Evolutionary conservation across 176 grass and related monocot genomes (phyloP), one percentile per base, ranked within the genome.

Genomic region (Ensete glaucum): DNA sequence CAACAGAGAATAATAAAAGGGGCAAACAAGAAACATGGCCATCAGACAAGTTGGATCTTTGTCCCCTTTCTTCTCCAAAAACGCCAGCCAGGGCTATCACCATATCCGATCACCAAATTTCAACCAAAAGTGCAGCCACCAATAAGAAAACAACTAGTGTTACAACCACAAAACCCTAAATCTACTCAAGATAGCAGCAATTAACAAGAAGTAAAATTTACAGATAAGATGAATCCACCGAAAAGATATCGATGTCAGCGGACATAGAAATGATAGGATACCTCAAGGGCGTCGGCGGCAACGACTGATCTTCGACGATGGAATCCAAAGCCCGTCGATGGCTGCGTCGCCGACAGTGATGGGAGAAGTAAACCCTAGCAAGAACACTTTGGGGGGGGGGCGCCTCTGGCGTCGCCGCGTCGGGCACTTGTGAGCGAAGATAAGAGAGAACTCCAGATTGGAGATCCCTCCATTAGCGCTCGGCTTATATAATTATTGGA

Each of bases 351-450:
- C 57, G 1, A n/a, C 7, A 60, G 57, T 19, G 57, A 60, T 8
- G 57, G 24, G 15, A 34, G 64, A 26, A 67, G 25, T 25, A 67
- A 67, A 67, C 64, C 64, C 64, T 67, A 67, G 64, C 12, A 67
- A 5, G 25, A 34, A 13, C 3, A 17, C 64, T 1, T 13, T 43
- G 4, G 22, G 22, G 22, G 22, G 34, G 64, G 1, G 26, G 26
- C 25, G 64, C 64, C 64, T 22, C 15, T 34, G 64, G 57, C 57
- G 14, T 60, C 34, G 57, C 57, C 57, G 64, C 64, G 64, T 67
- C 26, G 25, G 12, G 64, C 64, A 67, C 64, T 67, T 8, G 64
- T 22, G 24, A 43, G 64, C 64, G 14, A 13, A 67, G 24, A 67
- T 10, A 11, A 0, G 13, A 16, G 57, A 60, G n/a, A 19, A 60